These are phyloP conservation scores for Cadophora malorum DNA, from an alignment of 2,329 filamentous ascomycete genomes.

Conservation along the genomic window DNA sequence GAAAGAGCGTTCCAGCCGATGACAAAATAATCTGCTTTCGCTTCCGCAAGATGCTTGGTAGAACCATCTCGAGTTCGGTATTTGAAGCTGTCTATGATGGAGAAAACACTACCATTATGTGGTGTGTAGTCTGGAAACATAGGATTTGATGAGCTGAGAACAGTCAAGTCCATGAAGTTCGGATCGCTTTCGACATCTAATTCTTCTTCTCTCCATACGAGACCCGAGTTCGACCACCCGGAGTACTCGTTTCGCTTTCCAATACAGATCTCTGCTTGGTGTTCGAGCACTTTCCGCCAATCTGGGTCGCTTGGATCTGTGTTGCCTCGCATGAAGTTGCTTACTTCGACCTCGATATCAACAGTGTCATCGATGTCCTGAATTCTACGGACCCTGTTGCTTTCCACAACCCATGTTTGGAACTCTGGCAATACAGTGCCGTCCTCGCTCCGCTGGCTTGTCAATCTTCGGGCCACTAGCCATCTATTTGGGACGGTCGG, in stretches of 20 bases:
- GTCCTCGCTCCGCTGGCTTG: background rate
- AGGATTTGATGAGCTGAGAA: slow-evolving; percentile 22
- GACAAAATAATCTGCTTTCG: slow-evolving; percentile 23
- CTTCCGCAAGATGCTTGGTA: background rate
- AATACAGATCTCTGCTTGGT: slow-evolving; percentile 52
- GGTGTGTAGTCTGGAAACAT: slow-evolving; percentile 28
- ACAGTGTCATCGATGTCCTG: slow-evolving; percentile 42
- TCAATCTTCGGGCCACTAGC: slow-evolving; percentile 41
- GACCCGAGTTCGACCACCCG: background rate
- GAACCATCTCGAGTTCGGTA: slow-evolving; percentile 1
- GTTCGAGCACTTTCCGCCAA: slow-evolving; percentile 36
- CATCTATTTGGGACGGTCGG: slow-evolving; percentile 47
- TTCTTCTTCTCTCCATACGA: background rate
- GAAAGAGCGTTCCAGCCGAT: slow-evolving; percentile 24
- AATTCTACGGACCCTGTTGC: slow-evolving; percentile 45
- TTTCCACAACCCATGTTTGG: slow-evolving; percentile 49
- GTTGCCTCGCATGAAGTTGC: slow-evolving; percentile 47
- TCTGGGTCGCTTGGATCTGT: slow-evolving; percentile 21
- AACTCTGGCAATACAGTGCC: background rate
- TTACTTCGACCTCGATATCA: slow-evolving; percentile 50
- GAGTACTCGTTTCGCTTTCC: slow-evolving; percentile 36
- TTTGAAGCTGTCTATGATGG: slow-evolving; percentile 23
- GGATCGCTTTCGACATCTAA: background rate
- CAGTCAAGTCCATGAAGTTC: background rate
- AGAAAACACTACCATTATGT: slow-evolving; percentile 29